phyloP scores from a whole-genome alignment of 495 filamentous ascomycete genomes.

The Podospora bellae-mahoneyi region DNA sequence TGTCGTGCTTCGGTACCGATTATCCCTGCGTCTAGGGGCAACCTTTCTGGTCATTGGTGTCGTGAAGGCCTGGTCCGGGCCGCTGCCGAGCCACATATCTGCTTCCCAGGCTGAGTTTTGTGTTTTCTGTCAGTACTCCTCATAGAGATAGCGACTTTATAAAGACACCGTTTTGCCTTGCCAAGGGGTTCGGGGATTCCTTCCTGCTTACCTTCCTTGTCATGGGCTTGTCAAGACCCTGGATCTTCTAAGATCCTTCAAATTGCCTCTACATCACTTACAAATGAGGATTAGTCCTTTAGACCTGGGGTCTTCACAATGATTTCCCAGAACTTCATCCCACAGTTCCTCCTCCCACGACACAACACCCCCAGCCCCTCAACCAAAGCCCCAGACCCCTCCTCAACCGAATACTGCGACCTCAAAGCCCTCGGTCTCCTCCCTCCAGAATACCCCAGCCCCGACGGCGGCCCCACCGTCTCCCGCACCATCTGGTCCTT shows the following conservation, averaged over 20 bases:
- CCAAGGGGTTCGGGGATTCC: neutral
- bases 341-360: neutral
- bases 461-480: conserved; percentile 15
- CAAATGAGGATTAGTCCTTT: no score
- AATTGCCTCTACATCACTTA: no score
- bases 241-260: neutral
- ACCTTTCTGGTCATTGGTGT: neutral
- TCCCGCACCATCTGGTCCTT: conserved; percentile 22
- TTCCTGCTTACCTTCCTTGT: neutral
- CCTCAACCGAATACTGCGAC: conserved; percentile 11
- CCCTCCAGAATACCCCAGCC: neutral
- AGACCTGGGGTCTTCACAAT: neutral
- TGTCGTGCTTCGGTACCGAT: neutral
- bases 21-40: neutral
- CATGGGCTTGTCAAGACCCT: neutral
- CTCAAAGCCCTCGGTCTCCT: neutral
- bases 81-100: neutral
- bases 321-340: neutral
- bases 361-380: neutral
- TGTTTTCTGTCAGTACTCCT: neutral
- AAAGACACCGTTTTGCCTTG: neutral
- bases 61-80: neutral
- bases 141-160: neutral
- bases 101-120: neutral
- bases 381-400: neutral